Evolutionary conservation across 1,284 basidiomycete genomes (phyloP).

Genomic region (Melanopsichium pennsylvanicum): DNA sequence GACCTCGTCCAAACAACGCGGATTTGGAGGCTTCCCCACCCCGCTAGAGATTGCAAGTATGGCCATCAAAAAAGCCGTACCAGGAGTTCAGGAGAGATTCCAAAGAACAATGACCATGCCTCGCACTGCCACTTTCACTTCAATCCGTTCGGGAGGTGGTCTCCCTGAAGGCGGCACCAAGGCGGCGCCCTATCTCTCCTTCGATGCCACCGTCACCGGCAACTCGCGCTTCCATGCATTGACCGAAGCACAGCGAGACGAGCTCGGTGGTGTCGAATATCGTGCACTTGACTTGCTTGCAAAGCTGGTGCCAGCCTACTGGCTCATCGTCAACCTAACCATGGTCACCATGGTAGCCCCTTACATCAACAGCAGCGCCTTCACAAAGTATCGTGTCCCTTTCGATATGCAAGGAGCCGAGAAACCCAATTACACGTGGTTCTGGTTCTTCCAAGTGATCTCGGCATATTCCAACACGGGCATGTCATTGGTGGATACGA

Average conservation of each 20-base stretch:
- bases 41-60: slow-evolving; percentile 73
- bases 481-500: slow-evolving; percentile 83
- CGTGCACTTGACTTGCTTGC: slow-evolving; percentile 81
- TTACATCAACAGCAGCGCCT: slow-evolving; percentile 52
- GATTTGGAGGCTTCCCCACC: slow-evolving; percentile 89
- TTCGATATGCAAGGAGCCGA: slow-evolving; percentile 54
- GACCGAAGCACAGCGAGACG: slow-evolving; percentile 83
- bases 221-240: slow-evolving; percentile 87
- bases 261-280: slow-evolving; percentile 93
- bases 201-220: slow-evolving; percentile 71
- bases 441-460: slow-evolving; percentile 82
- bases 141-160: slow-evolving; percentile 64
- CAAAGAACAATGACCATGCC: slow-evolving; percentile 72
- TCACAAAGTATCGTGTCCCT: slow-evolving; percentile 47
- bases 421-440: slow-evolving; percentile 71
- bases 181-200: slow-evolving; percentile 81
- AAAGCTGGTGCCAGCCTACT: slow-evolving; percentile 57
- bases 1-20: slow-evolving; percentile 66
- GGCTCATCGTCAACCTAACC: slow-evolving; percentile 35
- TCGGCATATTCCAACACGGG: slow-evolving; percentile 92
- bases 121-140: slow-evolving; percentile 73
- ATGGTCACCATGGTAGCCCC: slow-evolving; percentile 57
- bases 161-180: slow-evolving; percentile 23
- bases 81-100: slow-evolving; percentile 44
- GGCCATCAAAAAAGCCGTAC: slow-evolving; percentile 66